Evolutionary conservation across 371 early-diverging fungal species (phyloP).

Genomic region (Capillidium heterosporum): DNA sequence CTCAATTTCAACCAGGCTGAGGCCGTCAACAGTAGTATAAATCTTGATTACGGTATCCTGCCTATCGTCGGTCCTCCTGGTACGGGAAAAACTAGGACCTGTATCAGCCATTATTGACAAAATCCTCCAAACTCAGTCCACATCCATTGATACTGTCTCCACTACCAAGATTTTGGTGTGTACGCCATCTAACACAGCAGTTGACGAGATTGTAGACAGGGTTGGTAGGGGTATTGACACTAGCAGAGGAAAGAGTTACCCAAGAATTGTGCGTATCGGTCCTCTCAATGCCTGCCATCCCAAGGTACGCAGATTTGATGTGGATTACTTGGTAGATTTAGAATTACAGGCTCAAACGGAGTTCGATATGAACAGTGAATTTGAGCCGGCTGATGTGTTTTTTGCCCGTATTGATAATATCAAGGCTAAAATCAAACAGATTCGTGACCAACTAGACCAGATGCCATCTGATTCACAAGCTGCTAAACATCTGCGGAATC

Average conservation of each 20-base stretch:
- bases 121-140: constrained; percentile 26
- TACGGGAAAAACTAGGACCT: constrained; percentile 84
- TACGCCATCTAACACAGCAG: constrained; percentile 95
- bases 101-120: constrained; percentile 65
- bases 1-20: constrained; percentile 83
- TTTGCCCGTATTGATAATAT: constrained; percentile 10
- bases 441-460: constrained; percentile 12
- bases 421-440: constrained; percentile 11
- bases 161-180: constrained; percentile 55
- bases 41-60: constrained; percentile 53
- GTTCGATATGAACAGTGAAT: too few species aligned
- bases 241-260: constrained; percentile 27
- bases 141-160: constrained; percentile 8
- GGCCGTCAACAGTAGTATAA: constrained; percentile 54
- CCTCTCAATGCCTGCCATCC: constrained; percentile 49
- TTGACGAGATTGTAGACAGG: constrained; percentile 88
- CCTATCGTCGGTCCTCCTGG: constrained; percentile 91
- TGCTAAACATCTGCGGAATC: too few species aligned
- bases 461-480: too few species aligned
- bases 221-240: constrained; percentile 54
- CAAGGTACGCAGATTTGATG: constrained; percentile 44
- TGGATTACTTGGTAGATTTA: constrained; percentile 37
- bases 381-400: too few species aligned
- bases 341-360: constrained; percentile 24
- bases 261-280: constrained; percentile 73